Conservation (phyloP, 1,284 basidiomycete genomes). For the Leccinum huronense region DNA sequence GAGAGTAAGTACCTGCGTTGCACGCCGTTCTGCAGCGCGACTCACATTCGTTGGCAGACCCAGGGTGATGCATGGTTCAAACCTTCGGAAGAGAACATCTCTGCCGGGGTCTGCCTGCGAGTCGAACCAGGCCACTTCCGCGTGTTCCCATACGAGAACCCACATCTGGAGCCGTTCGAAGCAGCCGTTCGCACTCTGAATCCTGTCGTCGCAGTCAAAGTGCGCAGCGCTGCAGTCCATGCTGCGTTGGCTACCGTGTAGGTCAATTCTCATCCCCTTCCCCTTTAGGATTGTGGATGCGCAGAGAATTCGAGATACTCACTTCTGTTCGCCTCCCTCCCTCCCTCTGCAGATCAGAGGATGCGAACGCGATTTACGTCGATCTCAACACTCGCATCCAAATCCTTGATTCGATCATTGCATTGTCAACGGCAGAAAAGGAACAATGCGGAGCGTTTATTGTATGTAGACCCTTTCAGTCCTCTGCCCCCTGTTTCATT, state of each 20-base stretch:
- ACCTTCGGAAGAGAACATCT: conserved; percentile 45
- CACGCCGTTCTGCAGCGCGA: conserved; percentile 1
- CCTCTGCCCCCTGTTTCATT: background rate
- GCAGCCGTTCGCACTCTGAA: conserved; percentile 70
- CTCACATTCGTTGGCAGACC: conserved; percentile 34
- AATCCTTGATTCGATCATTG: conserved; percentile 63
- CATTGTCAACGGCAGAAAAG: conserved; percentile 73
- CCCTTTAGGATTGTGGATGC: background rate
- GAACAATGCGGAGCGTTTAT: conserved; percentile 86
- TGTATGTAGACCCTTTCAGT: conserved; percentile 36
- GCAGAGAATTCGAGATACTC: background rate
- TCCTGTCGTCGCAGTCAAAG: conserved; percentile 77
- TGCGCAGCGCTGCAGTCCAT: conserved; percentile 75
- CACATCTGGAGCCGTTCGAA: conserved; percentile 65
- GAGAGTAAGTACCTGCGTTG: conserved; percentile 12
- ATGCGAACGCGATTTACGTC: conserved; percentile 57
- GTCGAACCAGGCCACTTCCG: conserved; percentile 61
- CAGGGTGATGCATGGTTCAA: conserved; percentile 59
- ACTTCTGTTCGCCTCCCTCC: background rate
- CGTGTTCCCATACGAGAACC: conserved; percentile 72
- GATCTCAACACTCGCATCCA: conserved; percentile 72
- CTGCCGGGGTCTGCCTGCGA: conserved; percentile 63
- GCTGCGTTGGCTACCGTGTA: conserved; percentile 65
- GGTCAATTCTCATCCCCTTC: conserved; percentile 32
- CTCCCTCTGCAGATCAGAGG: conserved; percentile 37